Base-by-base conservation (phyloP, 2,329 filamentous ascomycete species). In the Coniochaeta hoffmannii region DNA sequence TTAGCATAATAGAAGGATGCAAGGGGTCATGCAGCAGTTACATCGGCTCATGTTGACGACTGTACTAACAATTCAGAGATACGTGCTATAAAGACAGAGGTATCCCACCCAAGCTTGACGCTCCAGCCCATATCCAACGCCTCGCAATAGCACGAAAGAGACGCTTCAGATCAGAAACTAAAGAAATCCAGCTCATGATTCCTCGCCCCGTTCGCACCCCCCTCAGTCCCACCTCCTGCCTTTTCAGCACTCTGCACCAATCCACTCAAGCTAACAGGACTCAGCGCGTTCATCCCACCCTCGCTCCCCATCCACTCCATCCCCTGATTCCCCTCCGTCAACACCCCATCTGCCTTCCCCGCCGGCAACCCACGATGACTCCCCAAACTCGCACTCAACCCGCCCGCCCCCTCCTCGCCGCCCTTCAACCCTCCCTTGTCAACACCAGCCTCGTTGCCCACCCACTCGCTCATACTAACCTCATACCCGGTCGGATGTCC, bases 141-240 rank as follows among this genome's bases (percentile, higher is more conserved):
- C 41, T 15, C 41, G 24, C 41, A 46, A n/a, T 12, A 46, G 22
- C 12, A 15, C 41, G n/a, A 19, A 41, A 10, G 22, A 9, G 17
- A 41, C 7, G 22, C 12, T 15, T n/a, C 22, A 7, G n/a, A 31
- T 63, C 56, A 68, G 56, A 74, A 68, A 55, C 66, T 69, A 50
- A 74, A 70, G 60, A 73, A 75, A 57, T 74, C 72, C 58, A 75
- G 60, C 53, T 73, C 67, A 49, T 69, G 66, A 52, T 72, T 72
- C 57, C 69, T 66, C 15, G 56, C 55, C 24, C 56, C 44, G 14
- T 46, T n/a, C 19, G 53, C 53, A 38, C 44, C 32, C 55, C 46
- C 3, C 44, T 53, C 10, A 52, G 60, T 52, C 60, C 60, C 55
- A 9, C 54, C 60, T 50, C 63, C 59, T n/a, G 58, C 53, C 60